Percentiles rank a stretch among this genome's conserved stretches.
phyloP scores from a whole-genome alignment of 2,329 filamentous ascomycete genomes.

The Neobulgaria alba region DNA sequence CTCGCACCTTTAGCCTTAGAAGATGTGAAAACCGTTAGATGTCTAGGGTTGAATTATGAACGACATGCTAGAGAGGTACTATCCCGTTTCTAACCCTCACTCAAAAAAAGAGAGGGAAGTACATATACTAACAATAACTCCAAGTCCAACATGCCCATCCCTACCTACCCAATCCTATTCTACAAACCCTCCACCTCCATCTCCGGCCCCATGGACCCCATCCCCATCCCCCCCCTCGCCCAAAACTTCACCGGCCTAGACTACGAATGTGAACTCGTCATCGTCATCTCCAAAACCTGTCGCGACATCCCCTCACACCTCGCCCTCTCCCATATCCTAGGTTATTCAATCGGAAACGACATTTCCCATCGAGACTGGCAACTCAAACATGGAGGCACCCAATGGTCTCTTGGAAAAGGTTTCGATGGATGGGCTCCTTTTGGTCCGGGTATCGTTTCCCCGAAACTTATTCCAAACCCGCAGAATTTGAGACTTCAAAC shows the following conservation, averaged over 20 bases:
- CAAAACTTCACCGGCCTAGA: conserved; percentile 33
- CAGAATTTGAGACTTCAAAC: conserved; percentile 48
- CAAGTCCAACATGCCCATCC: neutral
- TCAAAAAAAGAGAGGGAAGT: neutral
- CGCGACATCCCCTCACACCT: conserved; percentile 54
- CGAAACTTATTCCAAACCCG: conserved; percentile 45
- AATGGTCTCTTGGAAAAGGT: conserved; percentile 65
- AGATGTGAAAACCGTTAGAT: conserved; percentile 40
- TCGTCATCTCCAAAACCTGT: conserved; percentile 61
- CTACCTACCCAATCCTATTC: neutral
- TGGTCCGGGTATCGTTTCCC: conserved; percentile 61
- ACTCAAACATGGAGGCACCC: conserved; percentile 46
- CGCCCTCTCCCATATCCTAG: conserved; percentile 64
- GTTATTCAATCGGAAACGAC: conserved; percentile 70
- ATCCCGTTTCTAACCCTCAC: conserved; percentile 31
- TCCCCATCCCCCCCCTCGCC: neutral
- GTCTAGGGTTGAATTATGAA: conserved; percentile 42
- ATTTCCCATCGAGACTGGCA: conserved; percentile 76
- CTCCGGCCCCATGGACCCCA: neutral
- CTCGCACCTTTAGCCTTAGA: conserved; percentile 36
- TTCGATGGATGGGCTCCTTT: conserved; percentile 70
- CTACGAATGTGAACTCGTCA: conserved; percentile 73
- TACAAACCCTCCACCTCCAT: neutral
- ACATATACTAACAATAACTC: neutral
- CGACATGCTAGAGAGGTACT: conserved; percentile 36